Conservation (phyloP, 2,329 filamentous ascomycete genomes). For the Lasiodiplodia hormozganensis region DNA sequence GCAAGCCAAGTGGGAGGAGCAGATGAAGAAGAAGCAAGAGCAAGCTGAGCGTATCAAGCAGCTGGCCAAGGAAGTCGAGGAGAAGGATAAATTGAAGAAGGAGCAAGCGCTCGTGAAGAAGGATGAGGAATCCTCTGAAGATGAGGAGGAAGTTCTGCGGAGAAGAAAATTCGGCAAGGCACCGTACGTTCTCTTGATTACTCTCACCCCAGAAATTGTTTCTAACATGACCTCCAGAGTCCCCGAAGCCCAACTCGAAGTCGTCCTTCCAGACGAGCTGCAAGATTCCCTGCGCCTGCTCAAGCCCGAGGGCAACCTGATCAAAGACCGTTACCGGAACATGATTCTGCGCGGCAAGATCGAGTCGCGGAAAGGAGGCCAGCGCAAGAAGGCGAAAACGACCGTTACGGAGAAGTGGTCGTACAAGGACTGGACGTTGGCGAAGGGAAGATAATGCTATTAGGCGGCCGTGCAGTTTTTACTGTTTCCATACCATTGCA, state of each 20-base stretch:
- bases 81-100: constrained; percentile 60
- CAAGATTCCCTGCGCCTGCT: constrained; percentile 57
- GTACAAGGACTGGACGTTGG: constrained; percentile 87
- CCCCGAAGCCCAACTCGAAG: constrained; percentile 68
- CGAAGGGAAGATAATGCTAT: constrained; percentile 1
- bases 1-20: constrained; percentile 74
- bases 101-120: constrained; percentile 38
- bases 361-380: constrained; percentile 80
- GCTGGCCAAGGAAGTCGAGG: constrained; percentile 69
- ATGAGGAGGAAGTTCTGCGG: constrained; percentile 60
- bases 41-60: constrained; percentile 76
- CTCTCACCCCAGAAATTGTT: too few species aligned
- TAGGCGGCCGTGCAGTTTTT: neutral
- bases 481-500: neutral
- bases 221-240: constrained; percentile 55
- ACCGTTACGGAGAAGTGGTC: constrained; percentile 95
- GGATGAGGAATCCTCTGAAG: constrained; percentile 43
- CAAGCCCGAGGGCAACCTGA: constrained; percentile 93
- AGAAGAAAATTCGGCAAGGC: constrained; percentile 76
- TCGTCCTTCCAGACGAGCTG: constrained; percentile 58
- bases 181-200: constrained; percentile 41
- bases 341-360: constrained; percentile 88
- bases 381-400: constrained; percentile 81
- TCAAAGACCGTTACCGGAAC: constrained; percentile 90
- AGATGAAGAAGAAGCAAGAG: constrained; percentile 74